phyloP scores from a whole-genome alignment of 2,329 filamentous ascomycete species.

The Cordyceps pruinosa region DNA sequence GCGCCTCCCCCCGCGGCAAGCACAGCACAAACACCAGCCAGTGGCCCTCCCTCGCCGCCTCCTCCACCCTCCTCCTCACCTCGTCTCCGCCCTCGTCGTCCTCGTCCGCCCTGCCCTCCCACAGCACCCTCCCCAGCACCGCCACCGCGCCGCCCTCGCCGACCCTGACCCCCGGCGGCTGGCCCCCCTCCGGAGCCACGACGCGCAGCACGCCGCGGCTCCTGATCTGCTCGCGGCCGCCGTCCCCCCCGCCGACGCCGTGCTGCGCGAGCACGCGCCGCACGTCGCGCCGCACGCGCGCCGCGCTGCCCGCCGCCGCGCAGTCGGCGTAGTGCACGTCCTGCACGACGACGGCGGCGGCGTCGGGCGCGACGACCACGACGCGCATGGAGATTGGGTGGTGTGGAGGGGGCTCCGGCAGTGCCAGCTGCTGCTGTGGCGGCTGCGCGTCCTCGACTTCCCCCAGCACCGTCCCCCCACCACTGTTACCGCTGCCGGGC shows the following conservation, averaged over 20 bases:
- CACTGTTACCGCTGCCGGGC: neutral
- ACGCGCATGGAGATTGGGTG: conserved; percentile 2
- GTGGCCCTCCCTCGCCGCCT: conserved; percentile 6
- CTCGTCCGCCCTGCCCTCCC: conserved; percentile 20
- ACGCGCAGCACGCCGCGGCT: neutral
- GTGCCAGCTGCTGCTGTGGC: neutral
- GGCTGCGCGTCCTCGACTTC: neutral
- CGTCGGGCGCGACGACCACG: neutral
- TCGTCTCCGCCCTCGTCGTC: conserved; percentile 19
- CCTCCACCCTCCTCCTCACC: neutral
- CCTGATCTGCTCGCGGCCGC: neutral
- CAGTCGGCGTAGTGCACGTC: conserved; percentile 4
- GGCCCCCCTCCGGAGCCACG: neutral
- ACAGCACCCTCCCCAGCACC: conserved; percentile 17
- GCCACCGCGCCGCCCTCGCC: neutral
- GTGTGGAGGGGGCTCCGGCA: neutral
- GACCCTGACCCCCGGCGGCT: conserved; percentile 6
- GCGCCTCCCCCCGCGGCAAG: neutral
- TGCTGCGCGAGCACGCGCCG: neutral
- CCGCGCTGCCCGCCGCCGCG: neutral
- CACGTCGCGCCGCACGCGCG: neutral
- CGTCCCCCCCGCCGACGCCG: neutral
- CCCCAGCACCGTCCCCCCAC: neutral
- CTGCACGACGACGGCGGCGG: neutral
- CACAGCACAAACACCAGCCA: conserved; percentile 8